Evolutionary conservation across 2,329 filamentous ascomycete species (phyloP).

Genomic region (Botrytis tulipae): DNA sequence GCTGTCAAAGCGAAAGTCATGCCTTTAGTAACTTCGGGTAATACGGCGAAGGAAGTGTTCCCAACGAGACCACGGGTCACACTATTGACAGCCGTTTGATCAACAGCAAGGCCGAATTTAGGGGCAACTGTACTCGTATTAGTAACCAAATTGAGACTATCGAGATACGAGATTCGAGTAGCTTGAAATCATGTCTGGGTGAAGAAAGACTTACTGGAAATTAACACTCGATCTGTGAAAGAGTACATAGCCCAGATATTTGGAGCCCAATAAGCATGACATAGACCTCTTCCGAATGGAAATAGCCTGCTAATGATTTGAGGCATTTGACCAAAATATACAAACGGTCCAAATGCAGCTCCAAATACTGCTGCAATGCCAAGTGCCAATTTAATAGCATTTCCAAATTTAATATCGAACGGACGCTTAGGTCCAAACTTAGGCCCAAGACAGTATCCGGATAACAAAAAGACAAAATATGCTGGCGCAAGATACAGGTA

Average conservation of each 20-base stretch:
- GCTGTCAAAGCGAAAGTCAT: constrained; percentile 82
- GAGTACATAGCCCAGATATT: constrained; percentile 98
- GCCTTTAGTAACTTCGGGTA: constrained; percentile 80
- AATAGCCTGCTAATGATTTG: constrained; percentile 85
- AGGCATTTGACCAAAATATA: constrained; percentile 73
- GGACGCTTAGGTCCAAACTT: constrained; percentile 64
- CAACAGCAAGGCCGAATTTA: constrained; percentile 70
- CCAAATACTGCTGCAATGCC: constrained; percentile 71
- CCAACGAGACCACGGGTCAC: constrained; percentile 92
- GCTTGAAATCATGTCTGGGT: neutral
- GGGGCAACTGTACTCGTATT: constrained; percentile 65
- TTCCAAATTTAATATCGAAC: constrained; percentile 72
- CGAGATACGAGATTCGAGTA: neutral
- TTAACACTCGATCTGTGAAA: constrained; percentile 79
- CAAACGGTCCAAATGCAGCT: constrained; percentile 88
- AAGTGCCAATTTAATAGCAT: constrained; percentile 78
- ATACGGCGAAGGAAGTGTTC: constrained; percentile 88
- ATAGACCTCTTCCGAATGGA: constrained; percentile 88
- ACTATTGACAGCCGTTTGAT: constrained; percentile 74
- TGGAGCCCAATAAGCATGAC: constrained; percentile 97
- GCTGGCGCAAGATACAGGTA: constrained; percentile 95
- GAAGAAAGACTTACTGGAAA: constrained; percentile 59
- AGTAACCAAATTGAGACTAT: neutral
- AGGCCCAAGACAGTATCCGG: constrained; percentile 80
- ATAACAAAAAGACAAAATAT: constrained; percentile 91